phyloP scores from a whole-genome alignment of 2,329 filamentous ascomycete genomes.

The Venturia carpophila region DNA sequence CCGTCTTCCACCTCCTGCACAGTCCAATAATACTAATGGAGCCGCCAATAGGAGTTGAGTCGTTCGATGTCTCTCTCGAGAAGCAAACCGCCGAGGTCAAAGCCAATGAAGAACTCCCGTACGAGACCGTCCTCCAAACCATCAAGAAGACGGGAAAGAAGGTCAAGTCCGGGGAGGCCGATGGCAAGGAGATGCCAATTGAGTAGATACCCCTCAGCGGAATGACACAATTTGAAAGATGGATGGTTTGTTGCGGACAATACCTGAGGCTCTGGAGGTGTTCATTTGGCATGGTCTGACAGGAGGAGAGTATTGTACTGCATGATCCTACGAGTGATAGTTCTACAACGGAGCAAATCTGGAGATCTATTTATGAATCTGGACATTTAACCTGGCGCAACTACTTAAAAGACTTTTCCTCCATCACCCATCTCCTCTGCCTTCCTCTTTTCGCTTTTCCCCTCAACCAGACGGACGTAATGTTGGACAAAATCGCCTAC shows the following conservation, averaged over 20 bases:
- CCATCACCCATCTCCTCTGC: too few species aligned
- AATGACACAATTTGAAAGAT: neutral
- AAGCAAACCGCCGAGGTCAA: slow-evolving; percentile 72
- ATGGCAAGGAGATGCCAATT: slow-evolving; percentile 44
- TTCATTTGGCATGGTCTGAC: neutral
- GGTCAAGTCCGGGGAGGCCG: slow-evolving; percentile 67
- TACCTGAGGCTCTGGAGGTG: neutral
- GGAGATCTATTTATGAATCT: too few species aligned
- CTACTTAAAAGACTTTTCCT: too few species aligned
- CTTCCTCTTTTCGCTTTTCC: too few species aligned
- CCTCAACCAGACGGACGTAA: too few species aligned
- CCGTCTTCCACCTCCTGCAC: neutral
- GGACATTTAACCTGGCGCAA: too few species aligned
- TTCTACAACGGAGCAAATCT: neutral
- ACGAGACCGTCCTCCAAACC: slow-evolving; percentile 74
- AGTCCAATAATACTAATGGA: neutral
- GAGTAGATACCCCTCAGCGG: neutral
- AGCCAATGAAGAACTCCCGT: slow-evolving; percentile 51
- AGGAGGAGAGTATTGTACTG: neutral
- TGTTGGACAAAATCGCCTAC: too few species aligned
- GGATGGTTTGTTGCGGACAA: neutral
- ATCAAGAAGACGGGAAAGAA: slow-evolving; percentile 96
- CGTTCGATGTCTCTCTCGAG: slow-evolving; percentile 80
- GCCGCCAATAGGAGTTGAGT: slow-evolving; percentile 61
- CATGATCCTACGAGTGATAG: neutral